A percentile compares a stretch with the other conserved stretches of the same genome.
These are phyloP conservation scores for Monosporascus sp. DNA, from an alignment of 2,329 filamentous ascomycete species.

Conservation along the genomic window DNA sequence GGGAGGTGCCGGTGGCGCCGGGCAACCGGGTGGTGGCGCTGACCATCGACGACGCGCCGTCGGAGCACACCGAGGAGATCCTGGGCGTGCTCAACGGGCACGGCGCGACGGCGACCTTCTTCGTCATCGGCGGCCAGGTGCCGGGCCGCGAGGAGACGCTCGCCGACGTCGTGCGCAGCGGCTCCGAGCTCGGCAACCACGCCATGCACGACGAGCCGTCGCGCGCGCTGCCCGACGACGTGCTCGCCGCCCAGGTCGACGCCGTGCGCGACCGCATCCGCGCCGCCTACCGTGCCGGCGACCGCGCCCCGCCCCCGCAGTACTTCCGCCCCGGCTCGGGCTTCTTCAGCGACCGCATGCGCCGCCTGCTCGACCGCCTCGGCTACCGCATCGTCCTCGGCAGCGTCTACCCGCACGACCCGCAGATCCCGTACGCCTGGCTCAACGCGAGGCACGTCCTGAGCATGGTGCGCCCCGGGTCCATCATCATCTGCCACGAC, in stretches of 20 bases:
- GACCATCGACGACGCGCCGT: conserved; percentile 84
- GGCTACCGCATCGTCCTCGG: conserved; percentile 74
- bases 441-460: conserved; percentile 75
- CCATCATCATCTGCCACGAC: conserved; percentile 83
- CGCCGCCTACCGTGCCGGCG: conserved; percentile 27
- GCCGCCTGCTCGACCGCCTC: conserved; percentile 50
- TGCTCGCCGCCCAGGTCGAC: conserved; percentile 58
- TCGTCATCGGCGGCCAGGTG: conserved; percentile 79
- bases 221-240: conserved; percentile 50
- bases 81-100: conserved; percentile 60
- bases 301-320: conserved; percentile 37
- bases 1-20: conserved; percentile 49
- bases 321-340: conserved; percentile 84
- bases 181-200: conserved; percentile 78
- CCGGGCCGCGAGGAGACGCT: conserved; percentile 49
- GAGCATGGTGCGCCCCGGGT: conserved; percentile 71
- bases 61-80: conserved; percentile 65
- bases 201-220: conserved; percentile 84
- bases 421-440: conserved; percentile 66
- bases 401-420: conserved; percentile 83
- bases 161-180: conserved; percentile 51
- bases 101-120: conserved; percentile 75
- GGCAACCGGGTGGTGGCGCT: conserved; percentile 66
- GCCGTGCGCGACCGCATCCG: conserved; percentile 46
- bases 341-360: conserved; percentile 71